Conservation (phyloP, 1,284 basidiomycete genomes). For the Leccinum subfulvum region DNA sequence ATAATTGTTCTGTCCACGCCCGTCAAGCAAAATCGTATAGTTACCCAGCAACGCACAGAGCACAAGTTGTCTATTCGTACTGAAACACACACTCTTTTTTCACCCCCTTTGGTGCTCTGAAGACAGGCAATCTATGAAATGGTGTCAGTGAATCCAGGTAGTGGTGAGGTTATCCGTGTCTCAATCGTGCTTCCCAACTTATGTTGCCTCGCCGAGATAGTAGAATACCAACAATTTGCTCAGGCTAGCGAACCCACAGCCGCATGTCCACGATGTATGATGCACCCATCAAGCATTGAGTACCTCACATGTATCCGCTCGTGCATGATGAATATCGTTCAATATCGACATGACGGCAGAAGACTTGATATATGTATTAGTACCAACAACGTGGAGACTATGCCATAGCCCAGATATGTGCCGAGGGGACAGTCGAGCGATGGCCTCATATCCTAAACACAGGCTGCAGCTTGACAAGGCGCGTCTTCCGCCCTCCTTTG, state of each 20-base stretch:
- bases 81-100: conserved; percentile 23
- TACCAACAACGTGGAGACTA: conserved; percentile 10
- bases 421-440: conserved; percentile 3
- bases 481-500: conserved; percentile 23
- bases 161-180: conserved; percentile 17
- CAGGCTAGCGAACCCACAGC: neutral
- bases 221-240: conserved; percentile 1
- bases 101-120: conserved; percentile 13
- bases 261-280: neutral
- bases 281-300: conserved; percentile 13
- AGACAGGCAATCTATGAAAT: neutral
- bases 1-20: conserved; percentile 29
- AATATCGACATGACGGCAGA: conserved; percentile 8
- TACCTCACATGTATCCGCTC: conserved; percentile 14
- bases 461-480: conserved; percentile 21
- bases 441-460: neutral
- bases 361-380: conserved; percentile 18
- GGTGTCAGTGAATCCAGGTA: neutral
- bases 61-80: conserved; percentile 17
- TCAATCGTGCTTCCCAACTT: neutral
- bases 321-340: conserved; percentile 11
- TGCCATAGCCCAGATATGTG: conserved; percentile 1
- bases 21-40: conserved; percentile 35
- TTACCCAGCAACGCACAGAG: conserved; percentile 22
- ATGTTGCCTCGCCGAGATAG: conserved; percentile 4